Evolutionary conservation across 1,139 yeast species (phyloP), one percentile per base, ranked within the genome.

Genomic region (Candida sanyaensis): DNA sequence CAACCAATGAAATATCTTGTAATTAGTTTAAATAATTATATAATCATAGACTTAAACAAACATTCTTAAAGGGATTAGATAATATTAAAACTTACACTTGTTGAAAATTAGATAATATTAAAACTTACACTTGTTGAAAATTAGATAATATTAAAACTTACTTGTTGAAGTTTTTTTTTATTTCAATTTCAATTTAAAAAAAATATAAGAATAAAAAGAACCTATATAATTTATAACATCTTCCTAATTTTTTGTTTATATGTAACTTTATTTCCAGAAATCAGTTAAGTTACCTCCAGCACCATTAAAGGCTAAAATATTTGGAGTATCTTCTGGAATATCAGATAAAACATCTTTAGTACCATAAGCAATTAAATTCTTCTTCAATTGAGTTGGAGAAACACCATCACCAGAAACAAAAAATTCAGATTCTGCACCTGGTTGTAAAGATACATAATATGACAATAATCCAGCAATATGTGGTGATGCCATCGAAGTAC

Each of bases 241-340:
- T n/a, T n/a, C 9, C 28, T 26, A 3, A 3, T 26, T 26, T 31
- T 10, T 31, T 31, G n/a, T n/a, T n/a, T n/a, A n/a, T 8, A 12
- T 6, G 26, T 21, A 5, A 6, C 41, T 27, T 27, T 38, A 47
- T 42, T 38, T 47, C 95, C 95, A 88, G 79, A 88, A 87, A 46
- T 77, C 80, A 50, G 83, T 74, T 63, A 88, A 68, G 69, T 85
- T 85, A 68, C 83, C 83, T 56, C 96, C 97, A 54, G 86, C 97
- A 74, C 99, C 99, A 66, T 93, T 93, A 80, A 74, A 93, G 47
- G 93, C 91, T 70, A 93, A 81, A 52, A 85, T 73, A 74, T 93
- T 93, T 60, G 97, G 96, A 47, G 98, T 88, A 49, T 80, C 89
- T 28, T 71, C 78, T 55, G 95, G 95, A 54, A 92, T 72, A 58